Conservation (phyloP, 768 basidiomycete genomes). For the Panellus pusillus region DNA sequence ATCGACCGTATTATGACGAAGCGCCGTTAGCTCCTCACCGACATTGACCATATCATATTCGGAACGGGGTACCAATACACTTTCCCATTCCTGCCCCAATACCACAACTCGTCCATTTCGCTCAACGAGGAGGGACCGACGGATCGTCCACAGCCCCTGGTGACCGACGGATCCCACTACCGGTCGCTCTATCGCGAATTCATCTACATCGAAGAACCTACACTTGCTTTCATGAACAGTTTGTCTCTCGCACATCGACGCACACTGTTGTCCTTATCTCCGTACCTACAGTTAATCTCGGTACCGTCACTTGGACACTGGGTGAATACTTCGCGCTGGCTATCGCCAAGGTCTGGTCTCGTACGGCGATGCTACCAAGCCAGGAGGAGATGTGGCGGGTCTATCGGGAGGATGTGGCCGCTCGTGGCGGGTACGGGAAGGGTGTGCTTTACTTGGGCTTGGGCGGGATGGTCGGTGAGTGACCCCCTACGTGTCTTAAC, state of each 20-base stretch:
- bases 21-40: slow-evolving; percentile 20
- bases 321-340: slow-evolving; percentile 20
- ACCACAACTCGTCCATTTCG: slow-evolving; percentile 26
- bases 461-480: background rate
- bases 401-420: slow-evolving; percentile 14
- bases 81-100: slow-evolving; percentile 31
- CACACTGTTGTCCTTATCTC: background rate
- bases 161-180: slow-evolving; percentile 27
- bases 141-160: slow-evolving; percentile 20
- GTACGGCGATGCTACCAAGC: slow-evolving; percentile 19
- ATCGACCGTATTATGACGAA: background rate
- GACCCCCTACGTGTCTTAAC: too few relatives aligned
- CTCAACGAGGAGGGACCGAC: slow-evolving; percentile 10
- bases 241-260: background rate
- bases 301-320: slow-evolving; percentile 10
- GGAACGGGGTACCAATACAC: slow-evolving; percentile 31
- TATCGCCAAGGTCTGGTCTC: slow-evolving; percentile 20
- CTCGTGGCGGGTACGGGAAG: slow-evolving; percentile 19
- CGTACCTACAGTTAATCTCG: slow-evolving; percentile 10
- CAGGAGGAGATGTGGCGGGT: slow-evolving; percentile 18
- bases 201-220: slow-evolving; percentile 34
- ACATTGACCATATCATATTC: slow-evolving; percentile 31
- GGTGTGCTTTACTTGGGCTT: slow-evolving; percentile 5
- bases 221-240: slow-evolving; percentile 27
- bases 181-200: slow-evolving; percentile 30